These are phyloP conservation scores for Capsicum pubescens DNA, from an alignment of 257 asterid species.

Conservation along the genomic window DNA sequence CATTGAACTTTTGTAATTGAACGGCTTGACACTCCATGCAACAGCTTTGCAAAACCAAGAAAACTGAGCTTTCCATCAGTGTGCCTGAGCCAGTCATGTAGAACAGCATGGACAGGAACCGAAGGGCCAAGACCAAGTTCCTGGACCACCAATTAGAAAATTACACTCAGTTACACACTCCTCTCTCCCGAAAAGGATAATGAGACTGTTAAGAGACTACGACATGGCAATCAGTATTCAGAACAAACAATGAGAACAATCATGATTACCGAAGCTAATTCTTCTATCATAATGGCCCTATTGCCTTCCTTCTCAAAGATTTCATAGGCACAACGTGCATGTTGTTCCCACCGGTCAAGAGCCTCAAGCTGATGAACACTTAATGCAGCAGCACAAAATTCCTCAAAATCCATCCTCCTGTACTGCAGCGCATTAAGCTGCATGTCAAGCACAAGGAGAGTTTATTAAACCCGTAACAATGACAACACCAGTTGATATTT, in stretches of 20 bases:
- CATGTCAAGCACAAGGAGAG: constrained; percentile 17
- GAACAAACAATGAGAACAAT: background rate
- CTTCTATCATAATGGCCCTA: constrained; percentile 87
- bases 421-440: constrained; percentile 93
- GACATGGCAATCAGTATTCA: background rate
- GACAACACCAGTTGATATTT: background rate
- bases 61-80: constrained; percentile 90
- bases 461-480: constrained; percentile 26
- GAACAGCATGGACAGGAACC: constrained; percentile 84
- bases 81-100: constrained; percentile 86
- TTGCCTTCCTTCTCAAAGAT: constrained; percentile 90
- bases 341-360: constrained; percentile 85
- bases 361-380: constrained; percentile 88
- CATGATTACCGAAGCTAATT: constrained; percentile 81
- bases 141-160: constrained; percentile 45
- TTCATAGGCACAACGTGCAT: constrained; percentile 88
- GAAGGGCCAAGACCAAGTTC: constrained; percentile 93
- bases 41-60: constrained; percentile 76
- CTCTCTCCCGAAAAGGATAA: background rate
- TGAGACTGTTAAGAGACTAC: background rate
- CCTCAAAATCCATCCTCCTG: constrained; percentile 96
- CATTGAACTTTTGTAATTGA: constrained; percentile 63
- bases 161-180: background rate
- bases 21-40: constrained; percentile 84
- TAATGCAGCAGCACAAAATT: constrained; percentile 78